phyloP scores from a whole-genome alignment of 495 filamentous ascomycete genomes.

The Friedmanniomyces simplex region DNA sequence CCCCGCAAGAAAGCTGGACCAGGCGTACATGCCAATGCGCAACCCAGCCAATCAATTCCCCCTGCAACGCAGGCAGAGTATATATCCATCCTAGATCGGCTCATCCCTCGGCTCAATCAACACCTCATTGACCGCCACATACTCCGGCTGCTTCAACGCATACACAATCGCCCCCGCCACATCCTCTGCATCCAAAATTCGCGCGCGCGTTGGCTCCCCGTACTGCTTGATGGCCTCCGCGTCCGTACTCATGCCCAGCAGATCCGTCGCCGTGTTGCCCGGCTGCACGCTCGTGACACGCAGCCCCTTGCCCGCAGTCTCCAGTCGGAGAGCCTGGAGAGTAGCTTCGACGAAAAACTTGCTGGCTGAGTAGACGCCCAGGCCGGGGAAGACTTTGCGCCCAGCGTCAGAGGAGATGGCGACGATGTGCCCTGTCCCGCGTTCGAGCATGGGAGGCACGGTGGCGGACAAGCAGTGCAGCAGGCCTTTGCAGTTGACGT shows the following conservation, averaged over 20 bases:
- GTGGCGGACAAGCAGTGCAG: constrained; percentile 50
- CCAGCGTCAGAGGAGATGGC: constrained; percentile 62
- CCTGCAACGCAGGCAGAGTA: no score
- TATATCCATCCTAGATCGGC: constrained; percentile 53
- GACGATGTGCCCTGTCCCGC: constrained; percentile 52
- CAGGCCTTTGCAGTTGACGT: constrained; percentile 63
- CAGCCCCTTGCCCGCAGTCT: constrained; percentile 54
- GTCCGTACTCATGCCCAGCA: constrained; percentile 56
- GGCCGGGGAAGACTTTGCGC: constrained; percentile 59
- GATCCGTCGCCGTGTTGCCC: constrained; percentile 53
- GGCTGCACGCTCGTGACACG: constrained; percentile 57
- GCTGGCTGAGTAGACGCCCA: constrained; percentile 61
- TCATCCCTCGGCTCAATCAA: constrained; percentile 62
- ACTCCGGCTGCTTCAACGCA: constrained; percentile 50
- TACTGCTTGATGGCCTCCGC: constrained; percentile 59
- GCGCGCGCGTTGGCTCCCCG: constrained; percentile 53
- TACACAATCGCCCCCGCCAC: constrained; percentile 55
- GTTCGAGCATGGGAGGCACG: constrained; percentile 52
- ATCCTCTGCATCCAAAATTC: constrained; percentile 53
- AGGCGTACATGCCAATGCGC: no score
- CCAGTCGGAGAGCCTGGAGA: constrained; percentile 52
- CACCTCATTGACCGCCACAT: constrained; percentile 62
- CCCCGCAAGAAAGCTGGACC: no score
- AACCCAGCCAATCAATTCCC: no score
- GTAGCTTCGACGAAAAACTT: constrained; percentile 69